Base-by-base conservation (phyloP, 176 grass and related monocot species). In the Alloteropsis semialata region DNA sequence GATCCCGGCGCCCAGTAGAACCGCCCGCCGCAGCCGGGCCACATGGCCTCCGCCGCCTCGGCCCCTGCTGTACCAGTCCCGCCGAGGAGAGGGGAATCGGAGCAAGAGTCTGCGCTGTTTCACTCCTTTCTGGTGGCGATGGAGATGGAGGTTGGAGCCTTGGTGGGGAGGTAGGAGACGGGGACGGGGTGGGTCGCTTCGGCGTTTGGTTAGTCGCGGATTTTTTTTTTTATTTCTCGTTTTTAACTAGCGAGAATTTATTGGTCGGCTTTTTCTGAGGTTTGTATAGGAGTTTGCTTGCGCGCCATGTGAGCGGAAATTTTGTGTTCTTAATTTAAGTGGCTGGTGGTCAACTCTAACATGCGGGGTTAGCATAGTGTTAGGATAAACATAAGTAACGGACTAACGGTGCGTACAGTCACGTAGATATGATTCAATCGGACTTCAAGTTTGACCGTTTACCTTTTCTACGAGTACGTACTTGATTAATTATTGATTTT, bases 1-100 rank as follows among this genome's bases (percentile, higher is more conserved):
- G 85, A 87, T 76, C 16, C 75, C 22, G 90, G 87, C 58, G 80
- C 85, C 78, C 90, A 92, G 82, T 95, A 99, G 88, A 87, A 96
- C 42, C 86, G 75, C 57, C 91, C 91, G 33, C 91, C 91, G 63
- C 83, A 84, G 62, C 91, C 87, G 38, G 91, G 76, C 96, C 96
- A 99, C 91, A 99, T 99, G 69, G 34, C 71, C 76, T 22, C 28
- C 84, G 27, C 27, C 11, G 16, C 69, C 17, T 15, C 32, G 3
- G 65, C 51, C 41, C 75, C 77, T 32, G 29, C 3, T 69, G 48
- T 7, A 1, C 63, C 9, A 9, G 34, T 55, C 9, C 51, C 38
- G 55, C 81, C 68, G 29, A 30, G n/a, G 82, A 79, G 85, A 55
- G 36, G 71, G 41, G 75, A 79, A 86, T 75, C 71, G 70, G 39